phyloP scores from a whole-genome alignment of 164 flowering plant species.

The Paratinospora sagittata region DNA sequence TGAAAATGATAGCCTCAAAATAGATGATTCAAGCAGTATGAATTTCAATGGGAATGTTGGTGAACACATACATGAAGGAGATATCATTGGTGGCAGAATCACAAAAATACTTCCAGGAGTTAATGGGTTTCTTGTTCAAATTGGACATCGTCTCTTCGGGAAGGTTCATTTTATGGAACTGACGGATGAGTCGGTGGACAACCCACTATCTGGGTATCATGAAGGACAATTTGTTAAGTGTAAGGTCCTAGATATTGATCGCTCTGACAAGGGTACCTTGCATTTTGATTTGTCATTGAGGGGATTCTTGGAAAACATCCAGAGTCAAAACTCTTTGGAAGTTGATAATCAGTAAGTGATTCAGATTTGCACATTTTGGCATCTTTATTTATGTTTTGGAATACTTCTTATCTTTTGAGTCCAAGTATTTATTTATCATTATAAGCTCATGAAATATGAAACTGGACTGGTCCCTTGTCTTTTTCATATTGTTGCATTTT shows the following conservation, averaged over 20 bases:
- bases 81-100: conserved; percentile 71
- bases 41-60: conserved; percentile 19
- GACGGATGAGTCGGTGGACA: conserved; percentile 47
- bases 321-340: conserved; percentile 13
- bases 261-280: conserved; percentile 42
- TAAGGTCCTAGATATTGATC: conserved; percentile 58
- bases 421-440: not conserved
- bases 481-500: too few relatives aligned
- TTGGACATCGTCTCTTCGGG: conserved; percentile 71
- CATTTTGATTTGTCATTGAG: conserved; percentile 86
- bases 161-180: conserved; percentile 87
- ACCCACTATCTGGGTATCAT: conserved; percentile 60
- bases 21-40: conserved; percentile 5
- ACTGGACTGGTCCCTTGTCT: too few relatives aligned
- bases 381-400: not conserved
- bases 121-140: conserved; percentile 80
- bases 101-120: conserved; percentile 74
- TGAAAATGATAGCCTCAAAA: conserved; percentile 10
- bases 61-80: conserved; percentile 51
- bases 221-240: conserved; percentile 93
- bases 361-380: not conserved
- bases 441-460: too few relatives aligned
- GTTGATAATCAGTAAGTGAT: conserved; percentile 28
- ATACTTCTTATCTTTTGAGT: not conserved
- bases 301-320: conserved; percentile 26